Evolutionary conservation across 1,139 yeast species (phyloP).

Genomic region (Yamadazyma spencermartinsiae): DNA sequence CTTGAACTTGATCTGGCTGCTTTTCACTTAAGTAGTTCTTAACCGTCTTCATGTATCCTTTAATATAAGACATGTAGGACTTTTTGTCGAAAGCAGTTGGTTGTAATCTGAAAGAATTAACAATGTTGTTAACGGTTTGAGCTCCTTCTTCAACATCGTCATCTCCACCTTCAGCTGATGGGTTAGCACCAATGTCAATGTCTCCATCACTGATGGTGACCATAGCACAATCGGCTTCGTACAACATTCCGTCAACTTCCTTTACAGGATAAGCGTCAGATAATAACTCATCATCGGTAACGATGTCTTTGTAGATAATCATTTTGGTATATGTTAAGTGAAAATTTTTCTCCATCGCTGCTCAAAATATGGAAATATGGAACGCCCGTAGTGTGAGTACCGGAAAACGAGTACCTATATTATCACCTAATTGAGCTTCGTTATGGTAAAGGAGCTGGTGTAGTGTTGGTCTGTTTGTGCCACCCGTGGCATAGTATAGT

Average conservation of each 20-base stretch:
- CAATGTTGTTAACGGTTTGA: slow-evolving; percentile 95
- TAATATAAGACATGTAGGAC: slow-evolving; percentile 91
- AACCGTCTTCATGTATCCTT: slow-evolving; percentile 97
- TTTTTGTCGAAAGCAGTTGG: slow-evolving; percentile 96
- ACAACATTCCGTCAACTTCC: slow-evolving; percentile 85
- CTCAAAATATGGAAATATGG: background rate
- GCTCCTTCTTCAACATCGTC: slow-evolving; percentile 79
- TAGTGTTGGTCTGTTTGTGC: too few relatives aligned
- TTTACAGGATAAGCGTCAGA: slow-evolving; percentile 95
- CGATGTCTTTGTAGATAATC: slow-evolving; percentile 63
- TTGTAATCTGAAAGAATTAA: slow-evolving; percentile 97
- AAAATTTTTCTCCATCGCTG: slow-evolving; percentile 2
- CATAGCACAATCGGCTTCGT: slow-evolving; percentile 96
- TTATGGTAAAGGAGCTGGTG: too few relatives aligned
- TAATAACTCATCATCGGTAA: slow-evolving; percentile 94
- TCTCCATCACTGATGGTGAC: slow-evolving; percentile 68
- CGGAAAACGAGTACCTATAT: too few relatives aligned
- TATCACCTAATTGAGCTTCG: too few relatives aligned
- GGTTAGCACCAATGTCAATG: slow-evolving; percentile 98
- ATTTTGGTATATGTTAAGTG: slow-evolving; percentile 22
- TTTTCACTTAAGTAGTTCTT: slow-evolving; percentile 86
- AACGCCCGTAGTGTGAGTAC: background rate
- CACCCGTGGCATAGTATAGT: too few relatives aligned
- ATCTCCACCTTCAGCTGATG: slow-evolving; percentile 95
- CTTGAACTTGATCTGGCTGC: slow-evolving; percentile 81